phyloP scores from a whole-genome alignment of 768 basidiomycete genomes.

The Peribolospora baueri region DNA sequence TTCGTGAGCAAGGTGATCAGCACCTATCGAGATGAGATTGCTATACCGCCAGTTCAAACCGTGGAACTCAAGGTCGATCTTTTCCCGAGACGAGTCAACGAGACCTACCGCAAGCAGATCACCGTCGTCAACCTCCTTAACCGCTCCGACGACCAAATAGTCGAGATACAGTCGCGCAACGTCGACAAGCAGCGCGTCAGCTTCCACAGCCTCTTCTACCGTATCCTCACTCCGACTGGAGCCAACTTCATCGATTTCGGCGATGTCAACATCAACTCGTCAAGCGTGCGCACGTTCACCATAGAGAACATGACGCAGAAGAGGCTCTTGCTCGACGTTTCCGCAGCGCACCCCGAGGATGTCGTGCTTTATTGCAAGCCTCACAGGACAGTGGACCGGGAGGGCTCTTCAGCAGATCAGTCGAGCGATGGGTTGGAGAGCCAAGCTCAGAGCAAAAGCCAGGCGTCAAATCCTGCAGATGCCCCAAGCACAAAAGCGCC shows the following conservation, averaged over 20 bases:
- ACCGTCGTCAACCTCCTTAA: slow-evolving; percentile 17
- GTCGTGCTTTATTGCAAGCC: slow-evolving; percentile 11
- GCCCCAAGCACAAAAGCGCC: too few relatives aligned
- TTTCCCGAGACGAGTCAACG: slow-evolving; percentile 19
- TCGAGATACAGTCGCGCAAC: slow-evolving; percentile 16
- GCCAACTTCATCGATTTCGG: slow-evolving; percentile 19
- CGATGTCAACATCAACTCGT: slow-evolving; percentile 15
- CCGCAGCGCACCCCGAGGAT: slow-evolving; percentile 17
- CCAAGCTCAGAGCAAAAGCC: too few relatives aligned
- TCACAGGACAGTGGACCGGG: not conserved
- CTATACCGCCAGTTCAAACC: slow-evolving; percentile 14
- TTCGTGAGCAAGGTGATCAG: slow-evolving; percentile 18
- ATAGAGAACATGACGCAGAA: slow-evolving; percentile 14
- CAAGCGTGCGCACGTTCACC: slow-evolving; percentile 12
- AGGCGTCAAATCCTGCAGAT: too few relatives aligned
- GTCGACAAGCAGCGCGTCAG: slow-evolving; percentile 17
- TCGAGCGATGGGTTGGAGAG: not conserved
- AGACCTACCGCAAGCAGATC: slow-evolving; percentile 17
- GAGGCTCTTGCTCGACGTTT: slow-evolving; percentile 12
- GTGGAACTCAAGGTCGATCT: slow-evolving; percentile 17
- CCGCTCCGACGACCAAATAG: slow-evolving; percentile 14
- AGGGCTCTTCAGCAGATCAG: not conserved
- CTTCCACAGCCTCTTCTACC: slow-evolving; percentile 18
- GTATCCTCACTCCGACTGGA: slow-evolving; percentile 18
- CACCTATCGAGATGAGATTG: slow-evolving; percentile 16